These are phyloP conservation scores for Blastocystis sp. DNA, from an alignment of 352 stramenopile genomes.

Conservation along the genomic window DNA sequence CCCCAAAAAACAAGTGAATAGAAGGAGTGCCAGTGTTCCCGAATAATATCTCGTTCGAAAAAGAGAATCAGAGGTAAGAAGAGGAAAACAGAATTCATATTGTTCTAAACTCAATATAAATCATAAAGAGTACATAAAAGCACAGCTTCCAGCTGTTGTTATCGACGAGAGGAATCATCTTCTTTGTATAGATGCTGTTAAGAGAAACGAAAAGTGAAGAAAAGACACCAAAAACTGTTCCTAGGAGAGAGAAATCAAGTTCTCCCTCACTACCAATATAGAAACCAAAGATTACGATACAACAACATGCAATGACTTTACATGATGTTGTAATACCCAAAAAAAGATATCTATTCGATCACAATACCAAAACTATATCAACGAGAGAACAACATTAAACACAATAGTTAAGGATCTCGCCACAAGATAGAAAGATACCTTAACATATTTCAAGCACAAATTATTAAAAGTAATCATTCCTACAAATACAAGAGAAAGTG, in stretches of 20 bases:
- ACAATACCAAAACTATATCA: background rate
- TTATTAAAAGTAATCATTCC: slow-evolving; percentile 71
- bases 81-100: slow-evolving; percentile 78
- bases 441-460: slow-evolving; percentile 62
- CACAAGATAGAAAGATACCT: slow-evolving; percentile 63
- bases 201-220: slow-evolving; percentile 81
- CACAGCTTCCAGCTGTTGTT: slow-evolving; percentile 64
- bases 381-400: slow-evolving; percentile 81
- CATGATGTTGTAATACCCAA: slow-evolving; percentile 74
- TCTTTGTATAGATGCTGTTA: slow-evolving; percentile 83
- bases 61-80: slow-evolving; percentile 78
- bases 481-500: slow-evolving; percentile 78
- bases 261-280: slow-evolving; percentile 78
- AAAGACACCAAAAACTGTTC: slow-evolving; percentile 76
- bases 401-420: slow-evolving; percentile 76
- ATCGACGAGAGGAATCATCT: slow-evolving; percentile 76
- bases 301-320: slow-evolving; percentile 74
- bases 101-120: slow-evolving; percentile 73
- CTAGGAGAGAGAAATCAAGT: slow-evolving; percentile 77
- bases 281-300: slow-evolving; percentile 79
- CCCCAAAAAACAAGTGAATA: slow-evolving; percentile 74
- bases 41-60: slow-evolving; percentile 74
- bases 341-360: slow-evolving; percentile 70
- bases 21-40: slow-evolving; percentile 68
- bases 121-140: slow-evolving; percentile 50